Percentiles rank a stretch among this genome's conserved stretches.
phyloP scores from a whole-genome alignment of 352 stramenopile genomes.

The Pythium pyrilobum region DNA sequence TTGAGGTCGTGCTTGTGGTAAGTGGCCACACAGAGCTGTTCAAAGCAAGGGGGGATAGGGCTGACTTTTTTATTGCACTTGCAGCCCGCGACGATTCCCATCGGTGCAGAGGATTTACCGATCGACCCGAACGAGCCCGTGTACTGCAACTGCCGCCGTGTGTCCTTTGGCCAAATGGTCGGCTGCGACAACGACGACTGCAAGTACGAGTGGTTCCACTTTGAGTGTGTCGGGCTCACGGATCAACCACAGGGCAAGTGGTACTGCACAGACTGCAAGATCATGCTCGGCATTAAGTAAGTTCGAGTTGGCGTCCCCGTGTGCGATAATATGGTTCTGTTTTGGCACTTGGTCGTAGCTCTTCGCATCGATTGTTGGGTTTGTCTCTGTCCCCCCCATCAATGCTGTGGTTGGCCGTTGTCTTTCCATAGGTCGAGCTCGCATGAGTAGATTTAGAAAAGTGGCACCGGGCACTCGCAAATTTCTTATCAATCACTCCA shows the following conservation, averaged over 20 bases:
- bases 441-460: too few species aligned
- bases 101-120: slow-evolving; percentile 68
- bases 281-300: slow-evolving; percentile 62
- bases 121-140: slow-evolving; percentile 87
- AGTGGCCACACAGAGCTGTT: too few species aligned
- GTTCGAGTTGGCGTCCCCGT: not conserved
- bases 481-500: too few species aligned
- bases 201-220: slow-evolving; percentile 93
- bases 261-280: slow-evolving; percentile 83
- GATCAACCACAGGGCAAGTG: slow-evolving; percentile 78
- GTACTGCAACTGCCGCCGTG: slow-evolving; percentile 81
- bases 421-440: too few species aligned
- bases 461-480: too few species aligned
- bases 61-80: not conserved
- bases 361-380: too few species aligned
- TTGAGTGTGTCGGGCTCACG: slow-evolving; percentile 83
- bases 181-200: slow-evolving; percentile 91
- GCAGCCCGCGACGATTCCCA: slow-evolving; percentile 22
- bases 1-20: slow-evolving; percentile 11
- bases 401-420: too few species aligned
- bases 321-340: not conserved
- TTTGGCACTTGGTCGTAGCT: too few species aligned
- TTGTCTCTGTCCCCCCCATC: too few species aligned
- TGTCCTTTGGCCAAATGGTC: slow-evolving; percentile 91
- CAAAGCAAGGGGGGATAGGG: too few species aligned